A percentile compares a stretch with the other conserved stretches of the same genome.
Conservation (phyloP, 805 yeast genomes). For the Starmera dryadoides region DNA sequence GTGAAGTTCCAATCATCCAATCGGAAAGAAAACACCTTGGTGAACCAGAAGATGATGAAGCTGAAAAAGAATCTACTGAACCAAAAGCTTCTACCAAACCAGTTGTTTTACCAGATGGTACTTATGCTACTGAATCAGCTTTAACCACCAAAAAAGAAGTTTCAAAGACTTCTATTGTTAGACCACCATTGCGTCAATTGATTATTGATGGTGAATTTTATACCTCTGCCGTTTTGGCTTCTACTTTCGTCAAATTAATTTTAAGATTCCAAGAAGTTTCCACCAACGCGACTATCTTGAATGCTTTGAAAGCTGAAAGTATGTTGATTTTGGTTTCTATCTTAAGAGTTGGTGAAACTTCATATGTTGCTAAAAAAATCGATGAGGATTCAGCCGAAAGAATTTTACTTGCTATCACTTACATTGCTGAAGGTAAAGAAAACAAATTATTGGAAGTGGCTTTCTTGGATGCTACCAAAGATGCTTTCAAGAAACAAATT, state of each 20-base stretch:
- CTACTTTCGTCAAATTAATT: conserved; percentile 83
- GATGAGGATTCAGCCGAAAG: conserved; percentile 98
- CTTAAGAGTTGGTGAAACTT: conserved; percentile 77
- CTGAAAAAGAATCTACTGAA: conserved; percentile 21
- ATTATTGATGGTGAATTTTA: conserved; percentile 86
- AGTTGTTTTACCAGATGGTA: conserved; percentile 94
- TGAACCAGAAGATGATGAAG: conserved; percentile 26
- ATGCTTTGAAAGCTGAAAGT: conserved; percentile 92
- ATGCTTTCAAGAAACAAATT: conserved; percentile 72
- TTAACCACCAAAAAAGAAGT: conserved; percentile 43
- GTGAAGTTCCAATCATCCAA: conserved; percentile 85
- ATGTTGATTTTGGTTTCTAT: conserved; percentile 87
- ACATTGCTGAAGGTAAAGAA: conserved; percentile 61
- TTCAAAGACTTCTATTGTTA: conserved; percentile 23
- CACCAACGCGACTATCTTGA: conserved; percentile 47
- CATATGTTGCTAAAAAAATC: conserved; percentile 61
- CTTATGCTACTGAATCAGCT: conserved; percentile 93
- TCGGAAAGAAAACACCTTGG: conserved; percentile 48
- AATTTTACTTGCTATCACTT: conserved; percentile 78
- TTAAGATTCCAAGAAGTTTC: conserved; percentile 61
- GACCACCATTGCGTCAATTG: conserved; percentile 74
- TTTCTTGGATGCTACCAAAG: conserved; percentile 81
- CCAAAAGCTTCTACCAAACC: conserved; percentile 48
- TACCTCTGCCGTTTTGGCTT: conserved; percentile 79
- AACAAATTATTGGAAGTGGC: conserved; percentile 46